These are phyloP conservation scores for Clarireedia paspali DNA, from an alignment of 2,329 filamentous ascomycete genomes.

Conservation along the genomic window DNA sequence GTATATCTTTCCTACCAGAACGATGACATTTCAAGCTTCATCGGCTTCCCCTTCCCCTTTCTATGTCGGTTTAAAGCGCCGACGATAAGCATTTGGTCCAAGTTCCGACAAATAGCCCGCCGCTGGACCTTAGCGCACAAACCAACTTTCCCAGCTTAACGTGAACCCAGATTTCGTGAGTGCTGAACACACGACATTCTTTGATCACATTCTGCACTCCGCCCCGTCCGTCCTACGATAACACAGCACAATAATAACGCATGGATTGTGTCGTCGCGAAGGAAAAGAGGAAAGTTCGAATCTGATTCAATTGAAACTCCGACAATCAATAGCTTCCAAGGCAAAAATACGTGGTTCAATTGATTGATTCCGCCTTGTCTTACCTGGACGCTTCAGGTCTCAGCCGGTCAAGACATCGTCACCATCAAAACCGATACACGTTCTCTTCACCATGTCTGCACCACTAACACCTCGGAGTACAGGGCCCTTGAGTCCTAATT, in stretches of 20 bases:
- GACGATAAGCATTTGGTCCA: too few relatives aligned
- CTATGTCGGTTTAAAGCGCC: too few relatives aligned
- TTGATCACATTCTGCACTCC: neutral
- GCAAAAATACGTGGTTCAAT: too few relatives aligned
- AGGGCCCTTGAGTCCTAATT: slow-evolving; percentile 9
- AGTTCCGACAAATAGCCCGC: too few relatives aligned
- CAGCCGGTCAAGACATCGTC: neutral
- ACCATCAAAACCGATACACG: neutral
- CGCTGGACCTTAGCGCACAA: too few relatives aligned
- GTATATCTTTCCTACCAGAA: too few relatives aligned
- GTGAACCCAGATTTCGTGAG: neutral
- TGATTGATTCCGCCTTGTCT: neutral
- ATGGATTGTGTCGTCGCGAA: neutral
- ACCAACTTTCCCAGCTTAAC: too few relatives aligned
- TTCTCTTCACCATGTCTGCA: slow-evolving; percentile 16
- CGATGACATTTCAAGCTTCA: too few relatives aligned
- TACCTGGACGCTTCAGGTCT: neutral
- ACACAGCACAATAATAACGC: neutral
- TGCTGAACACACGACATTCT: neutral
- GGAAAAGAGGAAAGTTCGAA: neutral
- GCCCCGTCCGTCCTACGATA: neutral
- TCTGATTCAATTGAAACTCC: neutral
- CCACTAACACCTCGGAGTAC: slow-evolving; percentile 14
- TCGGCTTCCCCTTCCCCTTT: too few relatives aligned
- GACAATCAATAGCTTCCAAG: neutral